Conservation (phyloP, 192 early-diverging fungal genomes). For the Spinellus fusiger region DNA sequence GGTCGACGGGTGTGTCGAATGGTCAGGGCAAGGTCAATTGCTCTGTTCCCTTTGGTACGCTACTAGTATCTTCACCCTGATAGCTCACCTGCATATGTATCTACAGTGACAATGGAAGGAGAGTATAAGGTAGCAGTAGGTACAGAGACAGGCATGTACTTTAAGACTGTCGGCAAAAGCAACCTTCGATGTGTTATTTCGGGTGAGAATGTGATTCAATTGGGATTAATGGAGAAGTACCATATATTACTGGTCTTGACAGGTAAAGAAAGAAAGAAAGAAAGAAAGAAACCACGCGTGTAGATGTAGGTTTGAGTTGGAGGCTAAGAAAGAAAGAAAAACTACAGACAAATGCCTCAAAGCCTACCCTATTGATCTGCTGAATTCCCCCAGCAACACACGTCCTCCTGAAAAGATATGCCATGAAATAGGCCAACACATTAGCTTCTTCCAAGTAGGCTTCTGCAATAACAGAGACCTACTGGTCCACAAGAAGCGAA, state of each 20-base stretch:
- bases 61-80: neutral
- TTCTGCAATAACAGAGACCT: slow-evolving; percentile 25
- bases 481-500: slow-evolving; percentile 19
- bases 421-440: slow-evolving; percentile 17
- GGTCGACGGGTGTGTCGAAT: neutral
- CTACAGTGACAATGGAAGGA: slow-evolving; percentile 15
- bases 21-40: slow-evolving; percentile 44
- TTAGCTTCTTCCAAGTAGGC: slow-evolving; percentile 26
- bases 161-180: slow-evolving; percentile 39
- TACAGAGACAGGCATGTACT: slow-evolving; percentile 79
- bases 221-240: slow-evolving; percentile 77
- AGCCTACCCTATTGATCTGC: slow-evolving; percentile 71
- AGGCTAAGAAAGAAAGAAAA: slow-evolving; percentile 35
- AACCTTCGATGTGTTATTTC: slow-evolving; percentile 51
- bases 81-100: neutral
- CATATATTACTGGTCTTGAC: slow-evolving; percentile 78
- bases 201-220: slow-evolving; percentile 73
- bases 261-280: slow-evolving; percentile 36
- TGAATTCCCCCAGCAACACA: slow-evolving; percentile 55
- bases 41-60: slow-evolving; percentile 35
- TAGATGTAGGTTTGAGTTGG: no score
- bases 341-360: slow-evolving; percentile 65
- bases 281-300: no score
- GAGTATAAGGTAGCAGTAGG: slow-evolving; percentile 70
- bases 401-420: slow-evolving; percentile 36